Evolutionary conservation across 2,329 filamentous ascomycete genomes (phyloP), one percentile per base, ranked within the genome.

Genomic region (Alternaria hordeiaustralica): DNA sequence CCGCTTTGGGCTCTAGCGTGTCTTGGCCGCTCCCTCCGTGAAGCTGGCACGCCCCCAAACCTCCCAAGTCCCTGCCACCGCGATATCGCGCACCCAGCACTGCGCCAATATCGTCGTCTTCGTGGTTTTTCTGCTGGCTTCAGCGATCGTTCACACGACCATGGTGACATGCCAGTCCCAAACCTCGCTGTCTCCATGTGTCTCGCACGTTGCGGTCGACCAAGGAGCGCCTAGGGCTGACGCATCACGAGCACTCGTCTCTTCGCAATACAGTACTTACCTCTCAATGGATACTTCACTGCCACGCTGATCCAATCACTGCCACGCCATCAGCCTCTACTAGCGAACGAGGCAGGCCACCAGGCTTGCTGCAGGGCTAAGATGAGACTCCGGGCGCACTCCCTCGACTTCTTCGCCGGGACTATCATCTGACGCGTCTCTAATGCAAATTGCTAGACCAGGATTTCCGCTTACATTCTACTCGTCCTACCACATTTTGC

Each of bases 181-280:
- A 63, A 58, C 61, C 62, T 59, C 60, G 62, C 50, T 58, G 61
- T 71, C 53, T 74, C 69, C 75, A 72, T 76, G 72, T 78, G 74
- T 74, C 74, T 77, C 68, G 74, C 75, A 78, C 76, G 75, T 78
- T 77, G 73, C 73, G 51, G 68, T 72, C 68, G 58, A 67, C 64
- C 63, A 66, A 69, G 73, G 67, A 74, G 49, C 67, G 47, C 64
- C 63, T 57, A 66, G 72, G 67, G 69, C 74, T 75, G 74, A 72
- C 73, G 61, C 66, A 60, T 69, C 65, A 65, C 61, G 63, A 63
- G 53, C 59, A 65, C 58, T 68, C 64, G 64, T 55, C 63, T 71
- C 68, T 70, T 64, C 69, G 71, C 74, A 70, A 73, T 76, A 71
- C 75, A 75, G 76, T 75, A 73, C 76, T 76, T 70, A 67, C 75